Conservation (phyloP, 176 grass and related monocot genomes). For the Elaeis guineensis region DNA sequence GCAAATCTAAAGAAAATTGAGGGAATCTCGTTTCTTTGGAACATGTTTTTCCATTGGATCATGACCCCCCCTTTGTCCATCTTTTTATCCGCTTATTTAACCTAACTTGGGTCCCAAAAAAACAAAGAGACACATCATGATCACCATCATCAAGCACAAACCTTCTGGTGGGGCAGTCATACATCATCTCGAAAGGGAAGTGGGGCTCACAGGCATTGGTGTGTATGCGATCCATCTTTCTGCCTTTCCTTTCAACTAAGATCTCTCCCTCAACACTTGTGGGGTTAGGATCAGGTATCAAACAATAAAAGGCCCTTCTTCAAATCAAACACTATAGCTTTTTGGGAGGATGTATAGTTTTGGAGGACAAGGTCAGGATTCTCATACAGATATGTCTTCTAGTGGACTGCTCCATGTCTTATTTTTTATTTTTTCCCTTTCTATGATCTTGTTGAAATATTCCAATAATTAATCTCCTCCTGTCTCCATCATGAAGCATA, state of each 20-base stretch:
- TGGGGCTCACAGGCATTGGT: constrained; percentile 2
- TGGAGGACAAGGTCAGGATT: constrained; percentile 81
- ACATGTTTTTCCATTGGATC: no score
- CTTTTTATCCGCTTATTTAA: no score
- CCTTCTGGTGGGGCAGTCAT: neutral
- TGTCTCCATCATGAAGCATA: no score
- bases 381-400: constrained; percentile 63
- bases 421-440: neutral
- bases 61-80: no score
- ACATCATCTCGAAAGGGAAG: neutral
- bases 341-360: constrained; percentile 41
- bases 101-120: constrained; percentile 13
- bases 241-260: constrained; percentile 12
- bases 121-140: constrained; percentile 35
- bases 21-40: no score
- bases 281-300: constrained; percentile 11
- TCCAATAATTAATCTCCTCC: no score
- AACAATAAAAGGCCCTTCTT: constrained; percentile 12
- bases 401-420: constrained; percentile 31
- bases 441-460: no score
- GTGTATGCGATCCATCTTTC: constrained; percentile 17
- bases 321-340: constrained; percentile 36
- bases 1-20: no score
- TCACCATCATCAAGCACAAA: constrained; percentile 29
- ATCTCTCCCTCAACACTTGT: constrained; percentile 20